Evolutionary conservation across 2,329 filamentous ascomycete species (phyloP).

Genomic region (Penicillium sp.): DNA sequence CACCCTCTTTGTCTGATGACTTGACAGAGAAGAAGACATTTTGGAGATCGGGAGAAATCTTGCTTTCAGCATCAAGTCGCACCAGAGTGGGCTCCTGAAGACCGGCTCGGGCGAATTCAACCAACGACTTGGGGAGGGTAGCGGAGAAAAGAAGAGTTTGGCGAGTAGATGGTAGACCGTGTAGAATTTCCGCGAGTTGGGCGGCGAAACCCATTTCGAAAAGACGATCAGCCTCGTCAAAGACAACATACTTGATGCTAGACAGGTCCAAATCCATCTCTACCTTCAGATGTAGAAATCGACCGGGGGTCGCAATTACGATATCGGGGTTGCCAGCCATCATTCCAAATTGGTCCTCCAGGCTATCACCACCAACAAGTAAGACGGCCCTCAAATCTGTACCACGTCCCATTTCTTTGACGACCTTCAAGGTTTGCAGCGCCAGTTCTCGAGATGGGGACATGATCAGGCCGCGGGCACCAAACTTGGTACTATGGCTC

Average conservation of each 20-base stretch:
- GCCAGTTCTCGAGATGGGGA: constrained; percentile 94
- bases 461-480: constrained; percentile 82
- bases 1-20: constrained; percentile 89
- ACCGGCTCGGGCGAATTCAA: constrained; percentile 93
- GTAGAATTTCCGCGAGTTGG: constrained; percentile 89
- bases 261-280: constrained; percentile 94
- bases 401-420: constrained; percentile 88
- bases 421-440: constrained; percentile 91
- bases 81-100: constrained; percentile 90
- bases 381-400: constrained; percentile 91
- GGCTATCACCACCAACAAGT: constrained; percentile 89
- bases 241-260: constrained; percentile 91
- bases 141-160: constrained; percentile 96
- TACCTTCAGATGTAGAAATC: constrained; percentile 94
- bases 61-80: constrained; percentile 89
- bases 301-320: constrained; percentile 93
- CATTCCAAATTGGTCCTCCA: constrained; percentile 91
- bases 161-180: constrained; percentile 79
- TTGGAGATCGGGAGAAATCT: constrained; percentile 94
- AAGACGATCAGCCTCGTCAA: constrained; percentile 93
- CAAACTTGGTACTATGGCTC: constrained; percentile 82
- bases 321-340: constrained; percentile 97
- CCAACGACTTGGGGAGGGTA: constrained; percentile 88
- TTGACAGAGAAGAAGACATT: constrained; percentile 95
- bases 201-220: constrained; percentile 99